Percentiles rank a stretch among this genome's conserved stretches.
phyloP scores from a whole-genome alignment of 192 early-diverging fungal species.

The Cetraspora pellucida region DNA sequence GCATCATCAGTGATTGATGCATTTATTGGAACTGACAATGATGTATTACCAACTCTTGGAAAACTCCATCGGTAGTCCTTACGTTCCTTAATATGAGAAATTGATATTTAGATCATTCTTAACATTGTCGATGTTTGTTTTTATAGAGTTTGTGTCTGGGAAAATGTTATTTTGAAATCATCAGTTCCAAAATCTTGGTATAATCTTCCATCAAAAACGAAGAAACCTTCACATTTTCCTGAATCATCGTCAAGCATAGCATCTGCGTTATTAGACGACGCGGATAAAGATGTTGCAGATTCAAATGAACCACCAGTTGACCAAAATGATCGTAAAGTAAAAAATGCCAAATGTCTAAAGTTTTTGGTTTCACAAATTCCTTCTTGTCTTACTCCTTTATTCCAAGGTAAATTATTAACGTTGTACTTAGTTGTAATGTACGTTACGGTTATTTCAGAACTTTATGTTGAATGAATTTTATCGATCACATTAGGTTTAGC shows the following conservation, averaged over 20 bases:
- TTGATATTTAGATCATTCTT: background rate
- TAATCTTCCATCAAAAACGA: slow-evolving; percentile 45
- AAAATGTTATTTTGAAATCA: slow-evolving; percentile 61
- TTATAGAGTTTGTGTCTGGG: slow-evolving; percentile 61
- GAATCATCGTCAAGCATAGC: background rate
- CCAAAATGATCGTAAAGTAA: slow-evolving; percentile 60
- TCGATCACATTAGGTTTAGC: slow-evolving; percentile 49
- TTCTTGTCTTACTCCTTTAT: slow-evolving; percentile 58
- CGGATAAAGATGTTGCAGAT: slow-evolving; percentile 37
- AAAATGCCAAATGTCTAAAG: slow-evolving; percentile 68
- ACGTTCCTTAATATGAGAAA: background rate
- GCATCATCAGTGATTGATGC: slow-evolving; percentile 61
- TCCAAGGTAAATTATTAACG: slow-evolving; percentile 58
- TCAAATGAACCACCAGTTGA: slow-evolving; percentile 41
- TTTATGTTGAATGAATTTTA: background rate
- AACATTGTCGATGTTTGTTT: background rate
- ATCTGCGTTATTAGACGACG: slow-evolving; percentile 34
- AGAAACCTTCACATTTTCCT: slow-evolving; percentile 34
- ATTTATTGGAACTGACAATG: slow-evolving; percentile 58
- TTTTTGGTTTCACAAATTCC: slow-evolving; percentile 70
- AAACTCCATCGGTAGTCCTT: slow-evolving; percentile 62
- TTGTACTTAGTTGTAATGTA: background rate
- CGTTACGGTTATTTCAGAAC: background rate
- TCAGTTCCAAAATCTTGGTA: slow-evolving; percentile 73
- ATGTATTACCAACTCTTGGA: slow-evolving; percentile 56